These are phyloP conservation scores for Blepharisma japonicum DNA, from an alignment of 73 alveolate genomes.

Conservation along the genomic window DNA sequence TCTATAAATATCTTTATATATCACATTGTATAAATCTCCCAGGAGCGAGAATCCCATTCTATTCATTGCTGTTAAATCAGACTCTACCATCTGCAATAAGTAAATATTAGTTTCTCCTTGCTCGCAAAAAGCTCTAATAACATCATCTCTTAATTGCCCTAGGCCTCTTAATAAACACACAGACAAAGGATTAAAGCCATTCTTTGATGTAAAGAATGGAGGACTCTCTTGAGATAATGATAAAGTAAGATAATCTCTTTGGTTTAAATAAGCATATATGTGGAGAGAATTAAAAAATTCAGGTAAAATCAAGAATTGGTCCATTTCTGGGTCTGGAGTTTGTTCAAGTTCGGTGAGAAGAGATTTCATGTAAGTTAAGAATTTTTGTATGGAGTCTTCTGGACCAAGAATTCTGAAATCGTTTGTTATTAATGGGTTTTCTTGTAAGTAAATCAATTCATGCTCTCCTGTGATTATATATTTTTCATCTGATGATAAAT, in stretches of 20 bases:
- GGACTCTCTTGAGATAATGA: not conserved
- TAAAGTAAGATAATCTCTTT: not conserved
- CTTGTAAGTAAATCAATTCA: slow-evolving; percentile 21
- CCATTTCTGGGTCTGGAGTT: not conserved
- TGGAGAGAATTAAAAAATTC: slow-evolving; percentile 12
- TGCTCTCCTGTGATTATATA: not conserved
- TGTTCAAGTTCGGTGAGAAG: not conserved
- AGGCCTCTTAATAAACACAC: slow-evolving; percentile 6
- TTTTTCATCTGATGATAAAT: not conserved
- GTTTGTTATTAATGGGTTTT: not conserved
- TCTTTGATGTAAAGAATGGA: not conserved
- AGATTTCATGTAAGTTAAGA: slow-evolving; percentile 7
- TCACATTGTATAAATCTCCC: slow-evolving; percentile 1
- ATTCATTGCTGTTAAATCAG: not conserved
- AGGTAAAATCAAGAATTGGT: not conserved
- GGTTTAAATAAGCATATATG: not conserved
- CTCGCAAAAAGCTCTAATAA: not conserved
- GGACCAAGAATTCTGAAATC: slow-evolving; percentile 14
- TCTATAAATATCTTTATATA: not conserved
- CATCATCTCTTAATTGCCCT: not conserved
- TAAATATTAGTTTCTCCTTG: not conserved
- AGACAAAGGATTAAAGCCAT: slow-evolving; percentile 17
- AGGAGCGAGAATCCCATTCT: not conserved
- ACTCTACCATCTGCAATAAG: slow-evolving; percentile 7
- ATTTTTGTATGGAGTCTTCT: slow-evolving; percentile 11